phyloP scores from a whole-genome alignment of 169 alveolate species.

The Besnoitia besnoiti region DNA sequence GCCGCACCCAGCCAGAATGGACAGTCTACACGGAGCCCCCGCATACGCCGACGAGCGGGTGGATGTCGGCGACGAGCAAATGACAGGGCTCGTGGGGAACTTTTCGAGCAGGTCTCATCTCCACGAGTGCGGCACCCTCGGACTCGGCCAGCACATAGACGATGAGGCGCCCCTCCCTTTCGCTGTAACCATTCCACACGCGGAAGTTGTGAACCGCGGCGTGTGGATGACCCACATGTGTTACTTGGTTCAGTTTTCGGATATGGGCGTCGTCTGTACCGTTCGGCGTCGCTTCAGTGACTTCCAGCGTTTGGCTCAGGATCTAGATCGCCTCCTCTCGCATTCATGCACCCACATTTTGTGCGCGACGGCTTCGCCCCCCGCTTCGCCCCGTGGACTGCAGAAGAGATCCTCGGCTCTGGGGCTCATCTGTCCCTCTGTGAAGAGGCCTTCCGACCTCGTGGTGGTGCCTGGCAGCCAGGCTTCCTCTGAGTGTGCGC shows the following conservation, averaged over 20 bases:
- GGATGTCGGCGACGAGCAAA: background rate
- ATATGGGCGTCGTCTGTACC: background rate
- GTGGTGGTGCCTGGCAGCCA: no score
- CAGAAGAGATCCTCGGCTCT: background rate
- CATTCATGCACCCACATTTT: slow-evolving; percentile 12
- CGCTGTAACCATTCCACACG: slow-evolving; percentile 2
- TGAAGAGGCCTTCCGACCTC: no score
- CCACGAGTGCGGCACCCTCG: background rate
- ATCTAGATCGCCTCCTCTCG: background rate
- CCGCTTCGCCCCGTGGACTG: background rate
- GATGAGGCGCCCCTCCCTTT: slow-evolving; percentile 1
- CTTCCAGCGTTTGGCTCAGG: background rate
- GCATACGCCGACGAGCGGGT: background rate
- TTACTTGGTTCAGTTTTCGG: slow-evolving; percentile 2
- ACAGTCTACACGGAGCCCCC: no score
- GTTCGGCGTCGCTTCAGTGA: slow-evolving; percentile 32
- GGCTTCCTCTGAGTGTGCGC: no score
- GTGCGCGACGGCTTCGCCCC: background rate
- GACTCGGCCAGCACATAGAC: background rate
- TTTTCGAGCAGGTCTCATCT: background rate
- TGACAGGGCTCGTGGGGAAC: background rate
- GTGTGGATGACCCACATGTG: background rate
- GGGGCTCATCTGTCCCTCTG: no score
- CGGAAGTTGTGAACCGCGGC: slow-evolving; percentile 4
- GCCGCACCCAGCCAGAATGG: no score